phyloP scores from a whole-genome alignment of 768 basidiomycete genomes.

The Suillus subalutaceus region DNA sequence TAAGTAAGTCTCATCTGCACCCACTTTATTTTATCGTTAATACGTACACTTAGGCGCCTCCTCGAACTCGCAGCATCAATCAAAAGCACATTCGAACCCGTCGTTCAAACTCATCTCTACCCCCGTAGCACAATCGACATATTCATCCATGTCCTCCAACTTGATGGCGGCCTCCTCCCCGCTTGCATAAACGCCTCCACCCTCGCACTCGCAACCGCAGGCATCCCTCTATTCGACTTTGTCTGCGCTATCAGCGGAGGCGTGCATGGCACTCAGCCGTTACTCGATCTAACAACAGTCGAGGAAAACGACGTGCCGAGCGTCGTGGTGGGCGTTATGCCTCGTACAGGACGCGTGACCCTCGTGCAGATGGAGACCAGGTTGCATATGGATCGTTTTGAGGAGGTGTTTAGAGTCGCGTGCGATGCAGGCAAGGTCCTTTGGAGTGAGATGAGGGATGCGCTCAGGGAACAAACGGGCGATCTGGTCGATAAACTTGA shows the following conservation, averaged over 20 bases:
- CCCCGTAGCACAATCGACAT: conserved; percentile 95
- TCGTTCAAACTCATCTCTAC: conserved; percentile 87
- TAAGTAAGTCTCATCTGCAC: conserved; percentile 61
- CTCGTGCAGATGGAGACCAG: conserved; percentile 93
- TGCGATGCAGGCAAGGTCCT: conserved; percentile 77
- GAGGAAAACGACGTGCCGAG: conserved; percentile 93
- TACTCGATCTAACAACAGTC: conserved; percentile 85
- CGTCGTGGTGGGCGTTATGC: conserved; percentile 88
- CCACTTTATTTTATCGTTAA: conserved; percentile 3
- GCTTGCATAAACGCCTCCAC: conserved; percentile 95
- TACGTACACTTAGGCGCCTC: conserved; percentile 60
- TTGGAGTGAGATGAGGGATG: conserved; percentile 81
- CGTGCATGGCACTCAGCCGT: conserved; percentile 75
- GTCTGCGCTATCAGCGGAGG: conserved; percentile 90
- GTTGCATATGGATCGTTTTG: conserved; percentile 90
- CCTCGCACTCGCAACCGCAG: conserved; percentile 86
- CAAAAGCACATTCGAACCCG: conserved; percentile 95
- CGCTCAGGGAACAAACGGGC: conserved; percentile 65
- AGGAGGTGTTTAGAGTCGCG: conserved; percentile 82
- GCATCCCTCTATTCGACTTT: conserved; percentile 89
- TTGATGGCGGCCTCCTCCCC: conserved; percentile 90
- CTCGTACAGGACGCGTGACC: conserved; percentile 82
- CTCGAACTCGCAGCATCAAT: conserved; percentile 86
- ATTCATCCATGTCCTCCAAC: conserved; percentile 88
- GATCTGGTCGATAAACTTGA: conserved; percentile 66